Conservation (phyloP, 1,284 basidiomycete species). For the Trichosporon coremiiforme region DNA sequence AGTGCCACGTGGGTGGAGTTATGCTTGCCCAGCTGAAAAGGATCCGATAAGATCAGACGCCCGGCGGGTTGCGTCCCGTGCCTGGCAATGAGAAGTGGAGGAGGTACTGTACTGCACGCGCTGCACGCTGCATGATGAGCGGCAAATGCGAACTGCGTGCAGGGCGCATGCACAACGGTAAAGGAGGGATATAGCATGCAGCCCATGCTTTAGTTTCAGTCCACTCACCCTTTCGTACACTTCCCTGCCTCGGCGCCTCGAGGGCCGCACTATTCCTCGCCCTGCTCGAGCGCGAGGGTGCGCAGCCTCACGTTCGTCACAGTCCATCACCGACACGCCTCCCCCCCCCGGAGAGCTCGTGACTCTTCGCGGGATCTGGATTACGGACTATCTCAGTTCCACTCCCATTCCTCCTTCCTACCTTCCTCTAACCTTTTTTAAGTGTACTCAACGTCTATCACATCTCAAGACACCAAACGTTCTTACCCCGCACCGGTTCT, state of each 20-base stretch:
- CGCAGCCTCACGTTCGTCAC: neutral
- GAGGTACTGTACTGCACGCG: neutral
- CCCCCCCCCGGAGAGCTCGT: too few species aligned
- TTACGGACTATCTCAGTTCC: neutral
- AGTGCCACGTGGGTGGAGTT: neutral
- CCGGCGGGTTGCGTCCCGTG: neutral
- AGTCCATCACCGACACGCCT: neutral
- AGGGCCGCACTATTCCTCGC: neutral
- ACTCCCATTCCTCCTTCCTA: neutral
- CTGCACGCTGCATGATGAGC: neutral
- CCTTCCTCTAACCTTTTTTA: neutral
- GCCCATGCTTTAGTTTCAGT: neutral
- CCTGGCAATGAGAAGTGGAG: constrained; percentile 6
- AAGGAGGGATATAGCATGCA: neutral
- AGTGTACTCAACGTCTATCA: neutral
- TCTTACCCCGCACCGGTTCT: neutral
- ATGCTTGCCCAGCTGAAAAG: neutral
- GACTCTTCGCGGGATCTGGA: neutral
- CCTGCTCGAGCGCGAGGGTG: neutral
- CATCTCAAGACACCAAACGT: neutral
- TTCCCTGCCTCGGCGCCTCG: neutral
- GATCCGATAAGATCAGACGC: constrained; percentile 17
- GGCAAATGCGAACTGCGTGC: neutral
- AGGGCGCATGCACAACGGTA: neutral
- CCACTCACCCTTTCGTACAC: neutral